Evolutionary conservation across 768 basidiomycete genomes (phyloP).

Genomic region (Trametes punicea): DNA sequence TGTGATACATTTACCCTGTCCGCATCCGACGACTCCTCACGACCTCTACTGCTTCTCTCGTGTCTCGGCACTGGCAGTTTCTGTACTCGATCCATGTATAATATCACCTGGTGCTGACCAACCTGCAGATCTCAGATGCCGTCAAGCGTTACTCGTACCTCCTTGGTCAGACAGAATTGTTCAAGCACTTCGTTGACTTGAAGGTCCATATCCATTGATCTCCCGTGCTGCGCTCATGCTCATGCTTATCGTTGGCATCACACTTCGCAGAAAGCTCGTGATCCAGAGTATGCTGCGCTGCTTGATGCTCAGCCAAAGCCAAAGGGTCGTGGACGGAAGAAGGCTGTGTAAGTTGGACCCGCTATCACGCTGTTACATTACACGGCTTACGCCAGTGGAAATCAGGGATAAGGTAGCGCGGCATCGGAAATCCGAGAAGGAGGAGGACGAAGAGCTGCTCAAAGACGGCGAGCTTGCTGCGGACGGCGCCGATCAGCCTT

Average conservation of each 20-base stretch:
- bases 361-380: not conserved
- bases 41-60: too few species aligned
- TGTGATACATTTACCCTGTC: too few species aligned
- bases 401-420: constrained; percentile 76
- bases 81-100: not conserved
- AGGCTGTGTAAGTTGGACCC: constrained; percentile 56
- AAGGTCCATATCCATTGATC: constrained; percentile 54
- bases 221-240: not conserved
- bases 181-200: constrained; percentile 97
- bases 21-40: too few species aligned
- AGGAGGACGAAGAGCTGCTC: constrained; percentile 94
- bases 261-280: constrained; percentile 65
- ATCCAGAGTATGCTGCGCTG: constrained; percentile 89
- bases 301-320: constrained; percentile 84
- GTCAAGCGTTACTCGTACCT: constrained; percentile 97
- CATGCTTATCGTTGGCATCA: not conserved
- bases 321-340: constrained; percentile 84
- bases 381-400: not conserved
- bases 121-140: constrained; percentile 74
- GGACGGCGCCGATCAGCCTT: constrained; percentile 85
- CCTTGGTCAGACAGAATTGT: constrained; percentile 96
- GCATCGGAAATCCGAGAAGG: constrained; percentile 95
- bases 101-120: constrained; percentile 11
- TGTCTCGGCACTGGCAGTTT: not conserved
- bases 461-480: constrained; percentile 80